Base-by-base conservation (phyloP, 306 rosid species). In the Elaeagnus macrophylla region DNA sequence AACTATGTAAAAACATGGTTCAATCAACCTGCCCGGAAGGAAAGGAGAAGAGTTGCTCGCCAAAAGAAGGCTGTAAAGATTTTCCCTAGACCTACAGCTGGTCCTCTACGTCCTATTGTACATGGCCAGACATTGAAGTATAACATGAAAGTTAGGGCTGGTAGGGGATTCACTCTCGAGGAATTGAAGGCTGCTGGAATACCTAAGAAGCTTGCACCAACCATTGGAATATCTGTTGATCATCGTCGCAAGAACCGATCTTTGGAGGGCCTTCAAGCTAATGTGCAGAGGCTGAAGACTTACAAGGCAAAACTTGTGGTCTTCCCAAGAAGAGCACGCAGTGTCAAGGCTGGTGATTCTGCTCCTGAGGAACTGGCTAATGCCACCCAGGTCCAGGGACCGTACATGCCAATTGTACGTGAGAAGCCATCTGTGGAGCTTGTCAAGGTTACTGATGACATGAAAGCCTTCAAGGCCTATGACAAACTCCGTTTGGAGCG, bases 81-180 rank as follows among this genome's bases (percentile, higher is more conserved):
- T 39, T 84, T 84, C 46, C 93, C 93, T 4, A 68, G 85, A 49
- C 93, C 88, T 39, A 80, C 84, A 0, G 66, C 85, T 51, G 85
- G 87, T 16, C 70, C 79, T 14, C 85, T 85, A 0, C 76, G 89
- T 12, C 89, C 89, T 3, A 6, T 82, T 25, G 94, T 79, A 51
- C 86, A 79, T 20, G 94, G 86, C 5, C 84, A 85, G 46, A 81
- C 86, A n/a, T n/a, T n/a, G n/a, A n/a, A n/a, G n/a, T n/a, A n/a
- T n/a, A n/a, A n/a, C n/a, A n/a, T n/a, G n/a, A n/a, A n/a, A n/a
- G n/a, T n/a, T n/a, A n/a, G n/a, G n/a, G n/a, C n/a, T n/a, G n/a
- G n/a, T n/a, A n/a, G n/a, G n/a, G n/a, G n/a, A n/a, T n/a, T n/a
- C n/a, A n/a, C n/a, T n/a, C n/a, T n/a, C n/a, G n/a, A n/a, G 78